These are phyloP conservation scores for Heliosperma pusillum DNA, from an alignment of 148 eudicot species.

Conservation along the genomic window DNA sequence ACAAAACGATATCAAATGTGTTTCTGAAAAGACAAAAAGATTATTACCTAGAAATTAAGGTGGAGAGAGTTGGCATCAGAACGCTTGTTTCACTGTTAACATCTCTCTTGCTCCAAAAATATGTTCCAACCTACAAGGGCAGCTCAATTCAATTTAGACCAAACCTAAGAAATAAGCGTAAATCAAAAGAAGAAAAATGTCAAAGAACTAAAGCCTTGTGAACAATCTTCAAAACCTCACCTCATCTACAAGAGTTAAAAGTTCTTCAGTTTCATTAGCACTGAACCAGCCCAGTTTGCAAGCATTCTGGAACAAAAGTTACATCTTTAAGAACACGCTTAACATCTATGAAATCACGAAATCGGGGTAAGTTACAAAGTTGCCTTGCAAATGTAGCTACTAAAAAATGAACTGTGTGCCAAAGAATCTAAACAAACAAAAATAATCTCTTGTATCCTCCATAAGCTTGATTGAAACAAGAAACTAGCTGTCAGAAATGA, in stretches of 20 bases:
- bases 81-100: conserved; percentile 33
- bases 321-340: conserved; percentile 9
- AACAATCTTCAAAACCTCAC: conserved; percentile 24
- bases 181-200: background rate
- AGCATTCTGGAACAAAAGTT: conserved; percentile 54
- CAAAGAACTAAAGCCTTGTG: background rate
- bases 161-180: background rate
- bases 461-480: background rate
- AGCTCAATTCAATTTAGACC: conserved; percentile 2
- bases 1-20: background rate
- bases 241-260: conserved; percentile 62
- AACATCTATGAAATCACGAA: background rate
- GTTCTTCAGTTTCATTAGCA: conserved; percentile 51
- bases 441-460: background rate
- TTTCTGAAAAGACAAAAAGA: conserved; percentile 3
- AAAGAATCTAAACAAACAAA: background rate
- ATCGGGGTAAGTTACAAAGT: background rate
- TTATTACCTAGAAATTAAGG: conserved; percentile 54
- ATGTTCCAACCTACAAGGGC: conserved; percentile 40
- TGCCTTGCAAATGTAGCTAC: background rate
- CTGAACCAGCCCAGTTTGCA: conserved; percentile 76
- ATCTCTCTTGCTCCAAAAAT: conserved; percentile 43
- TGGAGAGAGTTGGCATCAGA: conserved; percentile 44
- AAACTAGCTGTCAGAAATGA: background rate
- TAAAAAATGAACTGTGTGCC: background rate